Conservation (phyloP, 306 rosid species). For the Prunus mongolica region DNA sequence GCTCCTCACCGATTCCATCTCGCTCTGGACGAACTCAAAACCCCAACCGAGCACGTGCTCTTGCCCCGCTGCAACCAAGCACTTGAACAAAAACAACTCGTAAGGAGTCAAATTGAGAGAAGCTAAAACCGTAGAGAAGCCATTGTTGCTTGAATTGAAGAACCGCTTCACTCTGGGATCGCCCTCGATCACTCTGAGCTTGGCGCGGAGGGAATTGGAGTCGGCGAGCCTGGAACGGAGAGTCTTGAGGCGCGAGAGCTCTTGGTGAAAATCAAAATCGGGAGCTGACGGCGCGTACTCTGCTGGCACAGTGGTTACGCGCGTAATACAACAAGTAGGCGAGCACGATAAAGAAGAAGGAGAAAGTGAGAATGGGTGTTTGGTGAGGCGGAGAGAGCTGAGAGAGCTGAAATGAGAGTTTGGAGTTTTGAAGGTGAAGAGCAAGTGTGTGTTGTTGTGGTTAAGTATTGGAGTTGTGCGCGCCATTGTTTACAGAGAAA, state of each 20-base stretch:
- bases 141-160: constrained; percentile 35
- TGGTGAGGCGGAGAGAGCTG: constrained; percentile 33
- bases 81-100: constrained; percentile 55
- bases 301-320: constrained; percentile 59
- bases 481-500: constrained; percentile 39
- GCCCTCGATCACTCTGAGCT: constrained; percentile 43
- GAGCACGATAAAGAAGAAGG: constrained; percentile 22
- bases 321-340: constrained; percentile 34
- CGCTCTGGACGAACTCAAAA: constrained; percentile 26
- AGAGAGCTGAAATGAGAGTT: constrained; percentile 17
- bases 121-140: constrained; percentile 34
- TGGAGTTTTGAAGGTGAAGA: constrained; percentile 41
- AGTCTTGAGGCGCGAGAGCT: constrained; percentile 51
- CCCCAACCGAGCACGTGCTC: constrained; percentile 62
- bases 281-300: constrained; percentile 62
- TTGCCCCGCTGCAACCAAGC: constrained; percentile 85
- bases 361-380: constrained; percentile 14
- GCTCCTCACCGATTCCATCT: constrained; percentile 34
- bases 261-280: constrained; percentile 46
- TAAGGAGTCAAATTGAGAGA: constrained; percentile 31
- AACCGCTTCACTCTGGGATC: constrained; percentile 69
- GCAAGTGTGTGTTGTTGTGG: constrained; percentile 28
- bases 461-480: constrained; percentile 42
- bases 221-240: constrained; percentile 51
- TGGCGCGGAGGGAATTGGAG: constrained; percentile 27